Evolutionary conservation across 805 yeast genomes (phyloP).

Genomic region (Saturnispora dispora): DNA sequence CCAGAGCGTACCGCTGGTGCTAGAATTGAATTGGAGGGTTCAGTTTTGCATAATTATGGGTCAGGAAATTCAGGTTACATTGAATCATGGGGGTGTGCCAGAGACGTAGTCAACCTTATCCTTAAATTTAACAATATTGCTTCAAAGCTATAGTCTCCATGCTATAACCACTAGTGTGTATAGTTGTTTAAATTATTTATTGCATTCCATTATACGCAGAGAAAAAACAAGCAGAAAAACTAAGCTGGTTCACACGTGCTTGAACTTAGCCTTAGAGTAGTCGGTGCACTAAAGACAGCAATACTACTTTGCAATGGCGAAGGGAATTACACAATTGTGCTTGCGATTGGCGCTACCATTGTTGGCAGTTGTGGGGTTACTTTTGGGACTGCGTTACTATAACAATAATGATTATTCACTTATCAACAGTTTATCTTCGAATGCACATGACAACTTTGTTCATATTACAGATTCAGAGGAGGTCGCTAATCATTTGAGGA

Average conservation of each 20-base stretch:
- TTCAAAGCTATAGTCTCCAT: background rate
- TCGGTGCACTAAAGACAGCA: background rate
- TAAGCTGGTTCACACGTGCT: background rate
- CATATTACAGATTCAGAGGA: constrained; percentile 14
- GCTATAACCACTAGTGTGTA: background rate
- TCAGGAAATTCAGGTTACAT: constrained; percentile 21
- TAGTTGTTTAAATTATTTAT: background rate
- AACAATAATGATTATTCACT: background rate
- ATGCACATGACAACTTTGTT: background rate
- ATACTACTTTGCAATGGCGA: background rate
- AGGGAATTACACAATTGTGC: background rate
- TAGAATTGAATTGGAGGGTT: constrained; percentile 31
- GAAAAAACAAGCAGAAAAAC: background rate
- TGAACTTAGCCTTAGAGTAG: background rate
- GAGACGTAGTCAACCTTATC: constrained; percentile 14
- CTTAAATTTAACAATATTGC: background rate
- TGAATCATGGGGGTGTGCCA: constrained; percentile 49
- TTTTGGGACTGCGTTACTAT: background rate
- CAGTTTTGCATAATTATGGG: constrained; percentile 56
- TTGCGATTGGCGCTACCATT: background rate
- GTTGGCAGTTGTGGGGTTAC: background rate
- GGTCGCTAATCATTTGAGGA: constrained; percentile 23
- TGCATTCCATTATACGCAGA: background rate
- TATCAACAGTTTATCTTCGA: background rate
- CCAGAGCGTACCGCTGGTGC: constrained; percentile 56